Evolutionary conservation across 108 stramenopile species (phyloP).

Genomic region (Mediolabrus comicus): DNA sequence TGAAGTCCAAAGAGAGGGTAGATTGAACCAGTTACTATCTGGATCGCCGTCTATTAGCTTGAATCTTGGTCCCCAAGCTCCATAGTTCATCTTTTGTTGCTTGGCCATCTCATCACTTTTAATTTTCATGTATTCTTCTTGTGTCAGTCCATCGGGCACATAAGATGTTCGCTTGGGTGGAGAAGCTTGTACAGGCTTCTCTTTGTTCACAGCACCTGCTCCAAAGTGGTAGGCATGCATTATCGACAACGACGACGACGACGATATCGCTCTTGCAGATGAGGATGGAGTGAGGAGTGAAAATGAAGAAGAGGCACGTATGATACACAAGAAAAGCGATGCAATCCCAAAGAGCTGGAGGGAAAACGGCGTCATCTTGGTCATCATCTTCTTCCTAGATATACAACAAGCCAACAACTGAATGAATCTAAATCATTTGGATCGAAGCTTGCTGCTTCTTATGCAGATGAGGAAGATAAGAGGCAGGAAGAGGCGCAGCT

Average conservation of each 20-base stretch:
- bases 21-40: conserved; percentile 63
- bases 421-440: too few species aligned
- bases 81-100: conserved; percentile 48
- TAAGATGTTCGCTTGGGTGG: conserved; percentile 25
- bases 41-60: conserved; percentile 41
- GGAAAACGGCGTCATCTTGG: not conserved
- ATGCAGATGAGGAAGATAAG: too few species aligned
- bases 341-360: not conserved
- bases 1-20: conserved; percentile 54
- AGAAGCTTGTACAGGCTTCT: too few species aligned
- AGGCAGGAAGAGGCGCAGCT: too few species aligned
- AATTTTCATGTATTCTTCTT: conserved; percentile 52
- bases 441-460: too few species aligned
- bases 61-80: conserved; percentile 67
- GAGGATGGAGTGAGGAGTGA: not conserved
- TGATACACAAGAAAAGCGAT: not conserved
- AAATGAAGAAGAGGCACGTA: not conserved
- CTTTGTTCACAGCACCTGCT: not conserved
- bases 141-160: conserved; percentile 57
- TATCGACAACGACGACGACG: not conserved
- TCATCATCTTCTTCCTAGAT: not conserved
- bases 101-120: conserved; percentile 51
- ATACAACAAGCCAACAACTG: too few species aligned
- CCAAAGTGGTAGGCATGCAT: not conserved
- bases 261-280: not conserved